Evolutionary conservation across 192 early-diverging fungal genomes (phyloP), one percentile per base, ranked within the genome.

Genomic region (Oehlia diaphana): DNA sequence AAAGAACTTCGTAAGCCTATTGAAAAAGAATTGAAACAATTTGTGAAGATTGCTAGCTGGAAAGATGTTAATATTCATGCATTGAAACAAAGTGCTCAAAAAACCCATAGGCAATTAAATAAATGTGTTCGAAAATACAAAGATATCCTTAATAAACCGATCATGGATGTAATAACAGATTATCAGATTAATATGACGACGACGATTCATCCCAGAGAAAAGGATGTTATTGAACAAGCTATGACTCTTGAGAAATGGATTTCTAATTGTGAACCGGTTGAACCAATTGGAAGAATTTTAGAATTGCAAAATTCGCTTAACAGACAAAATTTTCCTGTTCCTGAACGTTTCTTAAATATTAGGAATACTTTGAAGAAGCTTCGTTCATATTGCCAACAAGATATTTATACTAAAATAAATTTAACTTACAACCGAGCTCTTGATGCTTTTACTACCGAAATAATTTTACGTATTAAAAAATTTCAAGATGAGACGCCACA

Each of bases 11-110:
- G 92, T 62, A 91, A 93, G 78, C 91, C 95, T 1, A 92, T 99
- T 47, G 87, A 90, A 50, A 95, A 95, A 77, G 96, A 98, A 33
- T 87, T 99, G 82, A 89, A 93, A 65, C 95, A 96, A 74, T 97
- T 95, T 79, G 96, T 99, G 47, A 93, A 95, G 86, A 95, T 99
- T 79, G 97, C 97, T 6, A 93, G 89, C 63, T 99, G 96, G 96
- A 97, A 97, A 83, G 98, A 99, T 82, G 92, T 96, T 21, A 99
- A 97, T 78, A 93, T 96, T 10, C 94, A 92, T 76, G 96, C 98
- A 1, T 83, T 99, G 47, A 89, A 92, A 33, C 94, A 95, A 75
- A 95, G 94, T 86, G 95, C 98, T 0, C 92, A 91, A 58, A 92
- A 94, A 85, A 95, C 96, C 9, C 98, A 99, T 84, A 85, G 92